Evolutionary conservation across 169 alveolate species (phyloP).

Genomic region (Eimeria nieschulzi): DNA sequence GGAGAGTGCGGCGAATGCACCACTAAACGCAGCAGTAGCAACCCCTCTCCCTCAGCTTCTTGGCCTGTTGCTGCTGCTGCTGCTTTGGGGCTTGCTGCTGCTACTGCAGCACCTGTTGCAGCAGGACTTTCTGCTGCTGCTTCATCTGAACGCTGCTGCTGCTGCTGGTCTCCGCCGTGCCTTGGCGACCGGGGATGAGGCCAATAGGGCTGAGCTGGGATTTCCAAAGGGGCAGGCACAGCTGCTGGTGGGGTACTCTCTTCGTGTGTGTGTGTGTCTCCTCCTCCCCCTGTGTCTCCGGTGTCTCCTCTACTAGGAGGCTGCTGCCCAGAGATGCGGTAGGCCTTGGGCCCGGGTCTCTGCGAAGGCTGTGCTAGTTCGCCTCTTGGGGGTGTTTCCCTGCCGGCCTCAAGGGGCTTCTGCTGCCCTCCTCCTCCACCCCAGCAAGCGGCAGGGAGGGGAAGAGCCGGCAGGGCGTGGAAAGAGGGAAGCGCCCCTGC

Average conservation of each 20-base stretch:
- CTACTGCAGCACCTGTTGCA: background rate
- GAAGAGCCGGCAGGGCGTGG: background rate
- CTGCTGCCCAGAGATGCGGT: conserved; percentile 17
- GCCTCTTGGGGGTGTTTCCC: background rate
- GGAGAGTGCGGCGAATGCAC: conserved; percentile 57
- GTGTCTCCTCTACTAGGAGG: conserved; percentile 50
- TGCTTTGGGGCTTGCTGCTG: conserved; percentile 6
- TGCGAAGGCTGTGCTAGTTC: background rate
- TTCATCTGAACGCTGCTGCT: background rate
- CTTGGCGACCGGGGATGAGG: too few species aligned
- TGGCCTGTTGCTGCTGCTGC: conserved; percentile 10
- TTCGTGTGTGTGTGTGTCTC: conserved; percentile 5
- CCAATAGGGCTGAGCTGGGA: too few species aligned
- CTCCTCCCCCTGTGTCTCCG: conserved; percentile 1
- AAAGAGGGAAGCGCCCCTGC: conserved; percentile 5
- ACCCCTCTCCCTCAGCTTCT: conserved; percentile 11
- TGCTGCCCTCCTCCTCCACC: background rate
- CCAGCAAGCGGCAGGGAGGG: background rate
- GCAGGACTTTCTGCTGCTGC: conserved; percentile 5
- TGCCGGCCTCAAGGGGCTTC: background rate
- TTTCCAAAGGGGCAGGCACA: too few species aligned
- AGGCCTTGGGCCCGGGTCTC: conserved; percentile 39
- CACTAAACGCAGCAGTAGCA: conserved; percentile 47
- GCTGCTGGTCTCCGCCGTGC: too few species aligned
- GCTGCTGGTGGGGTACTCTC: conserved; percentile 1